phyloP scores from a whole-genome alignment of 306 rosid genomes.

The Carpinus viminea region DNA sequence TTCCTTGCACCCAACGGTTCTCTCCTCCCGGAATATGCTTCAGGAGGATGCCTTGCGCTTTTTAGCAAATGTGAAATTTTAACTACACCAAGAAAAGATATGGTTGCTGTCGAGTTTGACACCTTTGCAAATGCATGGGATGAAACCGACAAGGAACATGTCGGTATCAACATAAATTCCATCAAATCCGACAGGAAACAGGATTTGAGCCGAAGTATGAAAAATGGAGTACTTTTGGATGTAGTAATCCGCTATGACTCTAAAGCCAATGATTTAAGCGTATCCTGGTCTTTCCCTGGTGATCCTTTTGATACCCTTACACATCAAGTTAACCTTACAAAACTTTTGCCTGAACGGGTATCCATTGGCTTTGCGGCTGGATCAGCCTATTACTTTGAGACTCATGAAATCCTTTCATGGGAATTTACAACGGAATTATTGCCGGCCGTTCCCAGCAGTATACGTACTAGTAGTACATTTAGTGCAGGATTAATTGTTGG shows the following conservation, averaged over 20 bases:
- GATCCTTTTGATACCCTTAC: too few relatives aligned
- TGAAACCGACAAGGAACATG: not conserved
- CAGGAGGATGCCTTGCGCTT: conserved; percentile 2
- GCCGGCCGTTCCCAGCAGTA: too few relatives aligned
- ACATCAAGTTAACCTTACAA: too few relatives aligned
- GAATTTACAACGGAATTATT: not conserved
- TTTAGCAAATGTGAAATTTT: not conserved
- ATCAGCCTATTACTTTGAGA: not conserved
- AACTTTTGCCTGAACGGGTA: conserved; percentile 1
- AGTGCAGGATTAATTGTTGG: not conserved
- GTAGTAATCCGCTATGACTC: too few relatives aligned
- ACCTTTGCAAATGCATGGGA: not conserved
- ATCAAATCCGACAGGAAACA: not conserved
- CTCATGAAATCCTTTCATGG: conserved; percentile 1
- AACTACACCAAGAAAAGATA: not conserved
- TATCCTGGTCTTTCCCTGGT: too few relatives aligned
- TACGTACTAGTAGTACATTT: too few relatives aligned
- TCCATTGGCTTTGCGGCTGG: conserved; percentile 12
- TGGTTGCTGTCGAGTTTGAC: conserved; percentile 10
- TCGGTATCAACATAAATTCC: conserved; percentile 6
- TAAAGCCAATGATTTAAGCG: too few relatives aligned
- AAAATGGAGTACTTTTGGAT: too few relatives aligned
- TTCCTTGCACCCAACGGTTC: conserved; percentile 5
- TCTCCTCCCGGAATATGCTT: not conserved
- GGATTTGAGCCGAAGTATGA: too few relatives aligned